Evolutionary conservation across 208 protist genomes (phyloP).

Genomic region (Trypanosoma caninum): DNA sequence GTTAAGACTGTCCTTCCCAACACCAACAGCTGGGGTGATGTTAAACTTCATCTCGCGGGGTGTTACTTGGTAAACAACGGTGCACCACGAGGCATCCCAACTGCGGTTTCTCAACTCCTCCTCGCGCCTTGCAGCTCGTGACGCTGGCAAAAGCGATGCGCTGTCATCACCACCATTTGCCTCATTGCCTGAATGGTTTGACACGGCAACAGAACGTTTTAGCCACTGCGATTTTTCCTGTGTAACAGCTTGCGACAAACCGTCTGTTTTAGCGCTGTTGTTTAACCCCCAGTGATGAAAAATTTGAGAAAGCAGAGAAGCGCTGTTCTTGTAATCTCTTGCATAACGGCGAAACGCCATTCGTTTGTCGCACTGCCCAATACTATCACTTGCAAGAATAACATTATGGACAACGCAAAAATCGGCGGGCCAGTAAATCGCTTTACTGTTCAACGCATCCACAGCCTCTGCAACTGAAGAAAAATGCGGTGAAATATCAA

Average conservation of each 20-base stretch:
- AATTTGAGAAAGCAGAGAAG: conserved; percentile 16
- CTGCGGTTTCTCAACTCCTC: conserved; percentile 39
- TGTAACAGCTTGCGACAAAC: conserved; percentile 1
- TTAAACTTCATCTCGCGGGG: conserved; percentile 88
- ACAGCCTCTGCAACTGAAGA: conserved; percentile 45
- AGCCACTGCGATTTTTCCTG: conserved; percentile 14
- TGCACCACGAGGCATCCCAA: conserved; percentile 78
- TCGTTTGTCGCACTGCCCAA: conserved; percentile 56
- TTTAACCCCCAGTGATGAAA: conserved; percentile 11
- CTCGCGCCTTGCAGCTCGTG: conserved; percentile 41
- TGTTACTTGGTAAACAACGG: conserved; percentile 87
- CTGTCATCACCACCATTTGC: neutral
- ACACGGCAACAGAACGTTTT: conserved; percentile 1
- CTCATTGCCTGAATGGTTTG: neutral
- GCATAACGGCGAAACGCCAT: conserved; percentile 69
- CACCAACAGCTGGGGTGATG: conserved; percentile 58
- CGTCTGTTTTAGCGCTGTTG: conserved; percentile 1
- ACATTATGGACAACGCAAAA: conserved; percentile 75
- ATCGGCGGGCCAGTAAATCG: conserved; percentile 74
- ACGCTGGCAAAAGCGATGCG: neutral
- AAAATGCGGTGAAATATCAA: conserved; percentile 68
- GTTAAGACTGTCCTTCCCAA: conserved; percentile 73
- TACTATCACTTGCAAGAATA: conserved; percentile 59
- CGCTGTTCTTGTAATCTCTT: conserved; percentile 54
- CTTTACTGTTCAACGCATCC: conserved; percentile 62